Conservation (phyloP, 345 rosid species). For the Eucalyptus brandiana region DNA sequence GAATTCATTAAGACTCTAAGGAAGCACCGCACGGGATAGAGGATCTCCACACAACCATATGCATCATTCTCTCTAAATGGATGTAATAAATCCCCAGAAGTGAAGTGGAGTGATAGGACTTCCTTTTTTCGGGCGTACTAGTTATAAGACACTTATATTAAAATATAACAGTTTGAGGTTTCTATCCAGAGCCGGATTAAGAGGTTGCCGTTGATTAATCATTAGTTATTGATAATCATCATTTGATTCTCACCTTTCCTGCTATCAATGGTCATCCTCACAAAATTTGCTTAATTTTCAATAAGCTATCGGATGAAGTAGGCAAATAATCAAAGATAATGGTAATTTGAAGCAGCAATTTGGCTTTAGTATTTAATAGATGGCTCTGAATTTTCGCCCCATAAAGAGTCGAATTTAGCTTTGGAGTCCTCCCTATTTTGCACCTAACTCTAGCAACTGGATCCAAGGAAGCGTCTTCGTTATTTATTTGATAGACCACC, state of each 20-base stretch:
- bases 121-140: background rate
- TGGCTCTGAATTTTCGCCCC: background rate
- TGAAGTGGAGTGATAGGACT: background rate
- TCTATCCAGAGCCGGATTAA: background rate
- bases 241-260: background rate
- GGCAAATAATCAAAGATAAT: background rate
- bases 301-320: background rate
- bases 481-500: background rate
- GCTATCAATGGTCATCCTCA: background rate
- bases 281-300: background rate
- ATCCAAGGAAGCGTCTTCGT: background rate
- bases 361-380: background rate
- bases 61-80: background rate
- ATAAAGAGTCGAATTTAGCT: background rate
- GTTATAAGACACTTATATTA: background rate
- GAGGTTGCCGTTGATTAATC: background rate
- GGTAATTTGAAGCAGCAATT: background rate
- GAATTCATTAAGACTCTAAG: background rate
- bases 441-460: background rate
- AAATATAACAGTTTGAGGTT: background rate
- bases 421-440: background rate
- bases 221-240: background rate
- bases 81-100: background rate
- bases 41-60: background rate
- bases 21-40: background rate